Percentiles rank a stretch among this genome's conserved stretches.
These are phyloP conservation scores for Aspergillus sparsus DNA, from an alignment of 495 filamentous ascomycete genomes.

Conservation along the genomic window DNA sequence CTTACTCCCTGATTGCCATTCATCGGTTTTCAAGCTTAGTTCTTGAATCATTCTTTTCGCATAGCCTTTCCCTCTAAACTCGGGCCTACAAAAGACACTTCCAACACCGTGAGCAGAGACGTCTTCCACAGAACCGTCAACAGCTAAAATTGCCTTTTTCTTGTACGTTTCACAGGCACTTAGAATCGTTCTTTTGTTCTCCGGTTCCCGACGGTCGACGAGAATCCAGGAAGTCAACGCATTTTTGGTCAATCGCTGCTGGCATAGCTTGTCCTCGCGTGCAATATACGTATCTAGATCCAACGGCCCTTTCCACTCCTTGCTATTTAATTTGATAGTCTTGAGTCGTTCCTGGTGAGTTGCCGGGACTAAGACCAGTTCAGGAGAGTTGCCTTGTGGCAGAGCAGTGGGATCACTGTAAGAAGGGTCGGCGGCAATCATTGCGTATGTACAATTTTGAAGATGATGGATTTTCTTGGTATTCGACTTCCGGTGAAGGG, in stretches of 20 bases:
- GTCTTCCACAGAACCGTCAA: slow-evolving; percentile 55
- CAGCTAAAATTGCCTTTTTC: slow-evolving; percentile 67
- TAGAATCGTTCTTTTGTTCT: slow-evolving; percentile 62
- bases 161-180: slow-evolving; percentile 80
- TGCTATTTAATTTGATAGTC: slow-evolving; percentile 68
- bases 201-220: slow-evolving; percentile 54
- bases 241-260: slow-evolving; percentile 66
- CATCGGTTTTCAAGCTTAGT: slow-evolving; percentile 52
- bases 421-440: slow-evolving; percentile 39
- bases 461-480: background rate
- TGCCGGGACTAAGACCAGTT: slow-evolving; percentile 66
- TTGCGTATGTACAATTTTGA: slow-evolving; percentile 10
- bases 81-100: slow-evolving; percentile 78
- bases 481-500: background rate
- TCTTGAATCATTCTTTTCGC: slow-evolving; percentile 69
- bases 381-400: slow-evolving; percentile 59
- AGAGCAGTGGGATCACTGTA: slow-evolving; percentile 35
- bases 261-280: slow-evolving; percentile 71
- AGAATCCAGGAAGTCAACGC: slow-evolving; percentile 87
- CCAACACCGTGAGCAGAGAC: slow-evolving; percentile 77
- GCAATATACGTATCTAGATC: slow-evolving; percentile 68
- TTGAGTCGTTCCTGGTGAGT: slow-evolving; percentile 62
- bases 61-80: slow-evolving; percentile 75
- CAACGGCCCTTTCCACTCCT: slow-evolving; percentile 70
- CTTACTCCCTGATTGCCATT: slow-evolving; percentile 50